These are phyloP conservation scores for Penicillium sp. DNA, from an alignment of 2,329 filamentous ascomycete species.

Conservation along the genomic window DNA sequence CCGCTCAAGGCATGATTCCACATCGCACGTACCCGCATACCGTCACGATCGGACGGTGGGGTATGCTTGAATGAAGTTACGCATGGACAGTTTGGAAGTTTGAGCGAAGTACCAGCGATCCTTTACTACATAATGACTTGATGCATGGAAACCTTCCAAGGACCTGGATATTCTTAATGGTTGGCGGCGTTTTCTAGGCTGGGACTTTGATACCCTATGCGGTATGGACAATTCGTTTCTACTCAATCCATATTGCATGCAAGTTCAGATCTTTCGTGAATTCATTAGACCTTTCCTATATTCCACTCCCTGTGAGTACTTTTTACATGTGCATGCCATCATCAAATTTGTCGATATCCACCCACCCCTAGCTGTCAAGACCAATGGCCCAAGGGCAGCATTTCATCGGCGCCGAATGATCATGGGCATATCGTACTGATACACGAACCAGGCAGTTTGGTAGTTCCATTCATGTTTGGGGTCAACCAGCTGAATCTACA, in stretches of 20 bases:
- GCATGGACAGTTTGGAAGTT: conserved; percentile 5
- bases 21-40: neutral
- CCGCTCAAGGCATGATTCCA: conserved; percentile 9
- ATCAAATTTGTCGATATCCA: neutral
- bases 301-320: neutral
- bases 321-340: neutral
- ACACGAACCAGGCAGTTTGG: conserved; percentile 60
- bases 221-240: conserved; percentile 17
- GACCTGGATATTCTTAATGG: conserved; percentile 12
- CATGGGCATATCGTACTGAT: conserved; percentile 57
- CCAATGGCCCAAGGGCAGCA: too few species aligned
- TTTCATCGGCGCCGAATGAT: conserved; percentile 12
- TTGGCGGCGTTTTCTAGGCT: conserved; percentile 15
- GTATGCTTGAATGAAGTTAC: conserved; percentile 18
- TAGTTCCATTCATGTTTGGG: conserved; percentile 51
- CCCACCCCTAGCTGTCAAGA: neutral
- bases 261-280: conserved; percentile 8
- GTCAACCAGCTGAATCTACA: conserved; percentile 54
- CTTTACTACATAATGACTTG: conserved; percentile 22
- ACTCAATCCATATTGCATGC: conserved; percentile 9
- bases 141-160: conserved; percentile 14
- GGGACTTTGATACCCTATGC: conserved; percentile 23
- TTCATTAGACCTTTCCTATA: conserved; percentile 4
- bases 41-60: neutral
- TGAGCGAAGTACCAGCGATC: conserved; percentile 6